Evolutionary conservation across 1,284 basidiomycete genomes (phyloP), one percentile per base, ranked within the genome.

Genomic region (Cutaneotrichosporon cutaneum): DNA sequence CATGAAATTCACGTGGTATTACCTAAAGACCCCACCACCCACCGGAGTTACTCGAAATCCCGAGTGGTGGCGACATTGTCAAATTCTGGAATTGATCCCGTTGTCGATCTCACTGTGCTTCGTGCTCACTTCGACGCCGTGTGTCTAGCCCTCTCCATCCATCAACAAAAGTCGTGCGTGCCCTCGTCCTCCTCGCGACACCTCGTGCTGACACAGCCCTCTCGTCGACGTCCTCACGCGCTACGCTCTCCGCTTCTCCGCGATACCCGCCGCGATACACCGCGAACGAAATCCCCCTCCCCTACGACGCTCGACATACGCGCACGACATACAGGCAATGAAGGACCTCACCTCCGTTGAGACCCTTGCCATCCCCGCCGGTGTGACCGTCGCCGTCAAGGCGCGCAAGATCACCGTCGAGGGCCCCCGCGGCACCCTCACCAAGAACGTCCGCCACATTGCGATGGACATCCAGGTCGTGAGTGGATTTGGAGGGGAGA

Each of bases 401-500:
- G 87, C 94, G 71, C 88, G 94, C 67, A 82, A 91, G 73, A 89
- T 98, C 80, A 89, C 86, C 67, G 93, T 97, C 72, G 87, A 86
- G 71, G 94, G 94, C 53, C 91, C 94, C 65, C 87, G 94, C 61
- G 94, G 94, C 68, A 90, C 87, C 63, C 85, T 97, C 74, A 86
- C 84, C 70, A 97, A 97, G 87, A 90, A 89, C 75, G 87, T 94
- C 80, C 90, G 90, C 70, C 94, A 97, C 85, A 87, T 95, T 74
- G 87, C 94, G 83, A 94, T 97, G 91, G 94, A 97, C 83, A 90
- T 98, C 80, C 88, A 90, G 77, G 81, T 95, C 58, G 80, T 91
- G 72, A 83, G 84, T 83, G 22, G 53, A 48, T 18, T 47, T n/a
- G n/a, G n/a, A n/a, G n/a, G n/a, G n/a, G n/a, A n/a, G n/a, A n/a